phyloP scores from a whole-genome alignment of 768 basidiomycete genomes.

The Leccinum variicolor region DNA sequence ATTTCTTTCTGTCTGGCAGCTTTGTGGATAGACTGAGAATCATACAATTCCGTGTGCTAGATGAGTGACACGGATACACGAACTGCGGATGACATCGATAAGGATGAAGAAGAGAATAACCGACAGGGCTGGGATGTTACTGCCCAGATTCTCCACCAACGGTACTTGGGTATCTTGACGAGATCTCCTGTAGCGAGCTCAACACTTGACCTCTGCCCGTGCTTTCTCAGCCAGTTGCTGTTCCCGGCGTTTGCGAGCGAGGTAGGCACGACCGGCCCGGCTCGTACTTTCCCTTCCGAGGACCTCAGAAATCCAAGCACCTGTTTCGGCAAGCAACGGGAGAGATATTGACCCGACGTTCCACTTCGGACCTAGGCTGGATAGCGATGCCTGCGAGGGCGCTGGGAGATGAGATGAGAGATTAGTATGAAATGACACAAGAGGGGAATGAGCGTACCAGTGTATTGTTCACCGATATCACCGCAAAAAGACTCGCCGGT shows the following conservation, averaged over 20 bases:
- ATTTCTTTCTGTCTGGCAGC: not conserved
- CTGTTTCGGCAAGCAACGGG: slow-evolving; percentile 67
- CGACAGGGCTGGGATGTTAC: not conserved
- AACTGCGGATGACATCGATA: not conserved
- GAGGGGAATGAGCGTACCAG: slow-evolving; percentile 10
- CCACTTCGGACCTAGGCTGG: slow-evolving; percentile 16
- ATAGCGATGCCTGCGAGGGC: not conserved
- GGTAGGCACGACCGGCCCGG: slow-evolving; percentile 70
- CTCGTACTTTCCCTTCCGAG: slow-evolving; percentile 70
- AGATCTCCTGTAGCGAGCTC: not conserved
- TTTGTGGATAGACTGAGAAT: not conserved
- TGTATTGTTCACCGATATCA: slow-evolving; percentile 36
- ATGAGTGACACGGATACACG: not conserved
- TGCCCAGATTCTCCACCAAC: not conserved
- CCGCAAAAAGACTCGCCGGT: slow-evolving; percentile 56
- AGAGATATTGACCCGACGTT: slow-evolving; percentile 50
- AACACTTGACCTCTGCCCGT: slow-evolving; percentile 6
- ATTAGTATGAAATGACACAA: not conserved
- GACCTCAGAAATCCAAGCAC: slow-evolving; percentile 75
- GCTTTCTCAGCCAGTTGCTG: slow-evolving; percentile 17
- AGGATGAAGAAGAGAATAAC: not conserved
- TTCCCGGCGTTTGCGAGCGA: slow-evolving; percentile 47
- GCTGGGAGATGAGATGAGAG: not conserved
- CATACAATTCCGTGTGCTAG: not conserved
- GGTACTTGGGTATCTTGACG: not conserved